Evolutionary conservation across 2,329 filamentous ascomycete genomes (phyloP), one percentile per base, ranked within the genome.

Genomic region (Ophiostoma fasciatum): DNA sequence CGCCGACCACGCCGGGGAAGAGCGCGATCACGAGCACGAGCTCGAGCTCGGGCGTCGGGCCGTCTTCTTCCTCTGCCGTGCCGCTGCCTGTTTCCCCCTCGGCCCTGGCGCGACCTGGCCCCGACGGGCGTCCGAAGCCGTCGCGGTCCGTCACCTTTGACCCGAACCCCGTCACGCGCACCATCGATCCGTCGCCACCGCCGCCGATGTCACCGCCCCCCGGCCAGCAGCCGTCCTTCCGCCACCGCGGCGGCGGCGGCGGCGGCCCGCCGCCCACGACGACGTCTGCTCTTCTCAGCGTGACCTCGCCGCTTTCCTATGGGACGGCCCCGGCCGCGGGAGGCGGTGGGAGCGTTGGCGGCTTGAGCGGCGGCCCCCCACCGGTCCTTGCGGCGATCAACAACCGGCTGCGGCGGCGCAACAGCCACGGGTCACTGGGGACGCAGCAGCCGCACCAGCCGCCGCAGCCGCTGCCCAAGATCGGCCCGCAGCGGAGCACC

Each of bases 401-500:
- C 59, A 88, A 67, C 67, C 93, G 87, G 59, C 66, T 94, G 31
- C 78, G 83, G 37, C 69, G 88, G 49, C 73, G 87, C 45, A 90
- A 94, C 51, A 93, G 83, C 56, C 78, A 84, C 49, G 78, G 82
- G 36, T 43, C 43, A 7, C 44, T 47, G 8, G 48, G 50, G 8
- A 12, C 30, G 21, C 37, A 35, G 7, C 31, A 32, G 27, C 20
- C 15, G 8, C 40, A 33, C 13, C 38, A 38, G 31, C 30, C 20
- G 32, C 25, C 31, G 37, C 46, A 56, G 25, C 51, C 58, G 7
- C 50, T 57, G 11, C 58, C 70, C 35, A 94, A 96, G 60, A 84
- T 94, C 40, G 90, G 90, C 3, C 88, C 90, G 0, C 90, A 98
- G 55, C 68, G 90, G 56, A 96, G 85, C 38, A 93, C 87, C 18